Conservation (phyloP, 1,284 basidiomycete species). For the Ustilago esculenta region DNA sequence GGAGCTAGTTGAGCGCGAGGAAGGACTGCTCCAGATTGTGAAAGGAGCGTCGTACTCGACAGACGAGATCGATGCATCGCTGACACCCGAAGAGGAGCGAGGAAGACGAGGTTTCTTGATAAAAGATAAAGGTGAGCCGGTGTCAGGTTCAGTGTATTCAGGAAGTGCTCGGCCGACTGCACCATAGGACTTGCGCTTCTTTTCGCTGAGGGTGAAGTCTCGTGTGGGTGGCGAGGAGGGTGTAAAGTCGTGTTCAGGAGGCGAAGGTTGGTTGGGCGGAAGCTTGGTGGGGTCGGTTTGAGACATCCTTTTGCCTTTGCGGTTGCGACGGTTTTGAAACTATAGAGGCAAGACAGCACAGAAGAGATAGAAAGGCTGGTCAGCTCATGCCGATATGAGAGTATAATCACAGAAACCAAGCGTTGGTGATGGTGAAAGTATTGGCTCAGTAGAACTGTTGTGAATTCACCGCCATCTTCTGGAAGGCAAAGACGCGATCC, state of each 20-base stretch:
- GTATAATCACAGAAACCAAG: no score
- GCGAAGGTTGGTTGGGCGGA: neutral
- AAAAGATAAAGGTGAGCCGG: constrained; percentile 3
- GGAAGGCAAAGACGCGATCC: no score
- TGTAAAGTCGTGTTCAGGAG: neutral
- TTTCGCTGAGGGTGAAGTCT: constrained; percentile 11
- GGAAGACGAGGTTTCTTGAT: constrained; percentile 26
- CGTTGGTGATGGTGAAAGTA: no score
- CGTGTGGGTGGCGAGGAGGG: constrained; percentile 4
- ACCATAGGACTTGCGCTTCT: constrained; percentile 36
- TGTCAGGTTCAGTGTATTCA: constrained; percentile 2
- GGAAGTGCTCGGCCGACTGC: constrained; percentile 9
- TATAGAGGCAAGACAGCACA: constrained; percentile 8
- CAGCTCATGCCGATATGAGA: no score
- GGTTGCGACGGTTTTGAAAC: constrained; percentile 58
- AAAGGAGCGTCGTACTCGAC: constrained; percentile 5
- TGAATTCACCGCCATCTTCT: no score
- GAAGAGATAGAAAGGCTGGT: neutral
- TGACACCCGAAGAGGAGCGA: constrained; percentile 3
- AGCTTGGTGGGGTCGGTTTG: neutral
- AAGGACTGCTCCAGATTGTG: constrained; percentile 22
- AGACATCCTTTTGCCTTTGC: constrained; percentile 26
- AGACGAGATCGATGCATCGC: constrained; percentile 10
- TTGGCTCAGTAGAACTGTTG: no score
- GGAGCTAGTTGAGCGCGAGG: constrained; percentile 22